phyloP scores from a whole-genome alignment of 352 stramenopile genomes.

The Pythium brassicae region DNA sequence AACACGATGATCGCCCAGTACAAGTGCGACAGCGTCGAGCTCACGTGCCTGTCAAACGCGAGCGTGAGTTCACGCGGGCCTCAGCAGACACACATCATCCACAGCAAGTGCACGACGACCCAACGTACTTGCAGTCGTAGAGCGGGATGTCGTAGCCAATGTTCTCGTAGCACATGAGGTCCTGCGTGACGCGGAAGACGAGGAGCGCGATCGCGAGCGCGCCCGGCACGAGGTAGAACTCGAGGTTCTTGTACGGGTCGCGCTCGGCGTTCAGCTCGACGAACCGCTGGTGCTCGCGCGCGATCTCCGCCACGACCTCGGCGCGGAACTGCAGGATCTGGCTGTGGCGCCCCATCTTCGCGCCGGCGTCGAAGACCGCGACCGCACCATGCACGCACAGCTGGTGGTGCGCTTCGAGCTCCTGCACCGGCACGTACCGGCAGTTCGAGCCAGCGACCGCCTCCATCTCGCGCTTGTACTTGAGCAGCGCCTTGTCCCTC shows the following conservation, averaged over 20 bases:
- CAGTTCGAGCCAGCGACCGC: conserved; percentile 79
- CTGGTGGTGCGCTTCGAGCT: conserved; percentile 89
- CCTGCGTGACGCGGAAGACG: conserved; percentile 84
- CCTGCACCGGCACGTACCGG: conserved; percentile 84
- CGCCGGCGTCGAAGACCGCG: conserved; percentile 91
- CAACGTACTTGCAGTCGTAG: conserved; percentile 88
- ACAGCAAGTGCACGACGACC: conserved; percentile 1
- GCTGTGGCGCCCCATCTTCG: conserved; percentile 93
- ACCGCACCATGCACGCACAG: conserved; percentile 78
- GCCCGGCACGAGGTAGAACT: conserved; percentile 93
- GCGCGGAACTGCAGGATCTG: conserved; percentile 88
- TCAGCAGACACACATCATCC: conserved; percentile 5
- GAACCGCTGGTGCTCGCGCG: conserved; percentile 89
- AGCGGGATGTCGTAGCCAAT: conserved; percentile 85
- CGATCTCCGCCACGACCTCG: conserved; percentile 85
- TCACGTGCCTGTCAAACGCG: conserved; percentile 63
- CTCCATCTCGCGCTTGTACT: conserved; percentile 96
- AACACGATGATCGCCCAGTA: conserved; percentile 88
- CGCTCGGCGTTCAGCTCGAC: conserved; percentile 92
- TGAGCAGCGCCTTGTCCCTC: conserved; percentile 72
- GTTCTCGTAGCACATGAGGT: conserved; percentile 79
- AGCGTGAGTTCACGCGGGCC: conserved; percentile 3
- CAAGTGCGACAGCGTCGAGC: conserved; percentile 76
- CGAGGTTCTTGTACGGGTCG: conserved; percentile 94
- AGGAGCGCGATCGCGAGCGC: conserved; percentile 86